Base-by-base conservation (phyloP, 2,329 filamentous ascomycete genomes). In the Hypoxylon sp. region DNA sequence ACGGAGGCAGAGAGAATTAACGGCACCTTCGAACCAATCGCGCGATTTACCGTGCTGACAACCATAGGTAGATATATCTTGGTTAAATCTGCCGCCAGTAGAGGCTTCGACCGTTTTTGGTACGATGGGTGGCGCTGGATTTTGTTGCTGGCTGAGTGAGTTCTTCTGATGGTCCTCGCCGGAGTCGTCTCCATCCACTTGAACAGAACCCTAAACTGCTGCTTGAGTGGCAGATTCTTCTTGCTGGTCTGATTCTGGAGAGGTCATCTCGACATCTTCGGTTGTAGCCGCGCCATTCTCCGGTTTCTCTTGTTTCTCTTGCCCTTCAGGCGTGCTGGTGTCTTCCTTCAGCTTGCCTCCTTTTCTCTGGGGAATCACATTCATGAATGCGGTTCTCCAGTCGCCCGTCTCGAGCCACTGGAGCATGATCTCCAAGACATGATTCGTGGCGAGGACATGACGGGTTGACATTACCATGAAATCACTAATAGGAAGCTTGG, bases 381-480 rank as follows among this genome's bases (percentile, higher is more conserved):
- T 86, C 80, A 94, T 82, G 78, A 99, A 99, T 0, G 96, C 94
- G 76, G 92, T 85, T 1, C 91, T 94, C 96, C 96, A 99, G 78
- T 98, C 92, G 1, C 92, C 93, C 52, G 88, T 89, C 79, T 98
- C 93, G 60, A 99, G 80, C 94, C 94, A 99, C 71, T 89, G 90
- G 49, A 97, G 82, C 93, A 99, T 97, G 69, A 99, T 98, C 80
- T 98, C 95, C 50, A 96, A 88, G 1, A 99, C 96, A 76, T 99
- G 96, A 77, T 98, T 99, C 6, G 95, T 98, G 2, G 95, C 91
- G 63, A 99, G 82, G 3, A 99, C 93, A 73, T 91, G 89, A 32
- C 96, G 89, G 74, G 91, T 94, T 61, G 90, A 87, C 92, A 99
- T 97, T 70, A 93, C 87, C 84, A 99, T 91, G 79, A 93, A 98